Percentiles rank a stretch among this genome's conserved stretches.
Conservation (phyloP, 139 green algal genomes). For the Volvox reticuliferus region DNA sequence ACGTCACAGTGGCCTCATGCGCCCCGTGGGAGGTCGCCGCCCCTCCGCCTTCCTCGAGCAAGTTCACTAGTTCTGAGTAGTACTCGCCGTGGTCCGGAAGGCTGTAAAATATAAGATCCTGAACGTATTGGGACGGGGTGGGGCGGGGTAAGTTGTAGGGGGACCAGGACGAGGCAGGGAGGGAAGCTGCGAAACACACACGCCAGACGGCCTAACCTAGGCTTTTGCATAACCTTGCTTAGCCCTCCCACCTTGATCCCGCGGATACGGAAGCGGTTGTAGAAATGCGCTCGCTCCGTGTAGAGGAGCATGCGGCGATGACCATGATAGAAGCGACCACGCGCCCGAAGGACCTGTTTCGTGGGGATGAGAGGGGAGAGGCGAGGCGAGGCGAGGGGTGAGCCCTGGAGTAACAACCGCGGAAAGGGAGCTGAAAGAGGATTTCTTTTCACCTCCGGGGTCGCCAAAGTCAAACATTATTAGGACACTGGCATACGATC, state of each 20-base stretch:
- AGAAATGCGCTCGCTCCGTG: constrained; percentile 97
- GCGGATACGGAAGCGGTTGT: constrained; percentile 82
- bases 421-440: no score
- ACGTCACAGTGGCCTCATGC: constrained; percentile 64
- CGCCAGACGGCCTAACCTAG: no score
- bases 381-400: background rate
- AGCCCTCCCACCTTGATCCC: constrained; percentile 75
- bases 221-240: no score
- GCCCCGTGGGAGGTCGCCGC: background rate
- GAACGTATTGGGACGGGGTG: background rate
- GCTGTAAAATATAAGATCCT: constrained; percentile 90
- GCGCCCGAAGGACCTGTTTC: constrained; percentile 47
- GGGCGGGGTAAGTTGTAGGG: background rate
- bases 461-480: no score
- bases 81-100: constrained; percentile 86
- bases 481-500: no score
- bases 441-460: no score
- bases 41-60: constrained; percentile 59
- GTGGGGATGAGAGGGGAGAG: background rate
- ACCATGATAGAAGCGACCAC: constrained; percentile 85
- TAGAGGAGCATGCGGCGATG: constrained; percentile 88
- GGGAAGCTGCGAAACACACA: background rate
- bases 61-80: constrained; percentile 89
- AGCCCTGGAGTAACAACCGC: no score
- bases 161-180: background rate